Base-by-base conservation (phyloP, 495 filamentous ascomycete species). In the Patellaria atrata region DNA sequence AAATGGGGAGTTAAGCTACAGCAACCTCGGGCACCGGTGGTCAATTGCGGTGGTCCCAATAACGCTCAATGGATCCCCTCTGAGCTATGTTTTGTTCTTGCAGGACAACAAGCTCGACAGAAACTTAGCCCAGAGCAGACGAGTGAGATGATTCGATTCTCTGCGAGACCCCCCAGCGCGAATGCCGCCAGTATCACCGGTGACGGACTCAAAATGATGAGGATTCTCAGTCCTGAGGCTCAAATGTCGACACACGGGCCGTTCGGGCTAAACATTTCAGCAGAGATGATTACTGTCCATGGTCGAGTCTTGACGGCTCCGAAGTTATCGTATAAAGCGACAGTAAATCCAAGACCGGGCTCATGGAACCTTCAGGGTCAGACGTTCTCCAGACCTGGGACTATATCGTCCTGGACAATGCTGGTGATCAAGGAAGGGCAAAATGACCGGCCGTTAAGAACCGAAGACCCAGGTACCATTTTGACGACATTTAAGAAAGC, bases 101-200 rank as follows among this genome's bases (percentile, higher is more conserved):
- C 71, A 5, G 82, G 82, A 0, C 82, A 94, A 48, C 44, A 68
- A 7, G 51, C 74, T 10, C 60, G 62, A 37, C 47, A 58, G 1
- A 72, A 73, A 51, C 61, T 83, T 15, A 52, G 46, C 10, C 53
- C 61, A 0, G 50, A 57, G 2, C 79, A 83, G 44, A 77, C 73
- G 0, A 52, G 61, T 0, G 32, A 52, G 0, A 87, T 87, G 77
- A 65, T 82, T 14, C 49, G 46, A 1, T 81, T 85, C 50, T 75
- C 83, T 1, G 78, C 75, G 22, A 67, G 79, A 9, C 54, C 55
- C 7, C 79, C 82, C 0, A 61, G 55, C 0, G 56, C 63, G 22
- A 91, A 91, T 44, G 79, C 77, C 0, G 37, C 57, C 12, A 77
- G 74, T 0, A 77, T 93, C 45, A 58, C 68, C 1, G 62, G 48